These are phyloP conservation scores for Xylaria multiplex DNA, from an alignment of 2,329 filamentous ascomycete genomes.

Conservation along the genomic window DNA sequence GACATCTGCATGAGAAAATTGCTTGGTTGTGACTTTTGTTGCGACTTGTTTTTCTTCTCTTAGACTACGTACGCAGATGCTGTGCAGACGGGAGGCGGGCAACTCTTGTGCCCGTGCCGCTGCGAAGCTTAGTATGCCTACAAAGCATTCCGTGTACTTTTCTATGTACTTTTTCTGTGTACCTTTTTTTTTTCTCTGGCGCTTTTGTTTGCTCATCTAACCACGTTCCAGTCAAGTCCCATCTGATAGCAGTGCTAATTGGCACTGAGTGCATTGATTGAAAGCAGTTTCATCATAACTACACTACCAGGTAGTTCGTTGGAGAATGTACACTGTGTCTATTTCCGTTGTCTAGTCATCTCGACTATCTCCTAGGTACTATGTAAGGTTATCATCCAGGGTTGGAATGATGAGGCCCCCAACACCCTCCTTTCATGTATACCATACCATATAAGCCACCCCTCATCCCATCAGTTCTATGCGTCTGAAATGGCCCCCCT, in stretches of 20 bases:
- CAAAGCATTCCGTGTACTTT: not conserved
- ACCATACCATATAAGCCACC: constrained; percentile 12
- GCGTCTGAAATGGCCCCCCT: not conserved
- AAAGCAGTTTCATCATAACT: not conserved
- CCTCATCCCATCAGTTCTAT: constrained; percentile 33
- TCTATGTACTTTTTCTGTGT: too few relatives aligned
- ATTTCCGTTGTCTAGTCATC: constrained; percentile 8
- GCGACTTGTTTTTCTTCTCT: not conserved
- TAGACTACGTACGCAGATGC: constrained; percentile 26
- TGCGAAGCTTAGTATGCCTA: not conserved
- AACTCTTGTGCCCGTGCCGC: constrained; percentile 24
- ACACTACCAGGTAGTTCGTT: not conserved
- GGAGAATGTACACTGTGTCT: constrained; percentile 2
- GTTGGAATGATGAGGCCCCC: constrained; percentile 11
- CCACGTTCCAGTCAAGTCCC: constrained; percentile 44
- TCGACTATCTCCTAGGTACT: too few relatives aligned
- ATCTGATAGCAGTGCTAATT: not conserved
- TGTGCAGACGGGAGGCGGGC: constrained; percentile 26
- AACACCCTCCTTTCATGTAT: not conserved
- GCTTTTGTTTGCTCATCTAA: constrained; percentile 41
- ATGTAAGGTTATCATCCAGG: not conserved
- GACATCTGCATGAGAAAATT: constrained; percentile 6
- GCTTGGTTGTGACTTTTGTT: not conserved
- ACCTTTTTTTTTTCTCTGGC: constrained; percentile 33
- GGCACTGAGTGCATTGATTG: too few relatives aligned